Evolutionary conservation across 2,329 filamentous ascomycete species (phyloP), one percentile per base, ranked within the genome.

Genomic region (Aspergillus sp.): DNA sequence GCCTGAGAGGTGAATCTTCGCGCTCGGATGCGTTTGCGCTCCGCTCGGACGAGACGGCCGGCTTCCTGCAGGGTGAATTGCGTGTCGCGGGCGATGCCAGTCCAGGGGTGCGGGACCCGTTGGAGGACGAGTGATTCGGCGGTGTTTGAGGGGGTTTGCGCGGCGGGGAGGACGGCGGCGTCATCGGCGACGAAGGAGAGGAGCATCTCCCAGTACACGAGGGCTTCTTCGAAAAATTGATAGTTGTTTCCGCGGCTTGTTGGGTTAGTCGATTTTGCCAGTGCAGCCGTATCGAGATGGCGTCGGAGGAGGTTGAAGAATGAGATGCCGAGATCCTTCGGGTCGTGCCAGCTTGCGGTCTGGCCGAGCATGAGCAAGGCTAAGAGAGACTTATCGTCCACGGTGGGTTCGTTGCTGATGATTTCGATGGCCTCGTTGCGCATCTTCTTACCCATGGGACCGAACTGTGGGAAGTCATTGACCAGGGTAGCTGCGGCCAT

Each of bases 401-500:
- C 76, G 31, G 76, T 71, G 4, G 71, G 48, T 53, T 85, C 81
- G 15, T 80, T 77, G 15, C 82, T 80, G 7, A 85, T 77, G n/a
- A 81, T 81, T 19, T 82, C 80, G 30, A 83, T 78, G 4, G 82
- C 82, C 67, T 85, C 84, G 59, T 78, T 77, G 62, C 83, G 84
- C 75, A 83, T 82, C 66, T 81, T 82, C 28, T 79, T 74, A 6
- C 81, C 85, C 28, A 81, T 78, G 8, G 76, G 77, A 25, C 76
- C 81, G 77, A 84, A 86, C 55, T 80, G 79, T 4, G 81, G 85
- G 59, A 85, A 85, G 58, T 85, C 79, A 68, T 87, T 85, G 0
- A 85, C 82, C 0, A 88, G 75, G 22, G 85, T 86, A 3, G 85
- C 86, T 8, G 86, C 85, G 1, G 86, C 84, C 86, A 88, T 89